phyloP scores from a whole-genome alignment of 805 yeast species.

The Brettanomyces sp. region DNA sequence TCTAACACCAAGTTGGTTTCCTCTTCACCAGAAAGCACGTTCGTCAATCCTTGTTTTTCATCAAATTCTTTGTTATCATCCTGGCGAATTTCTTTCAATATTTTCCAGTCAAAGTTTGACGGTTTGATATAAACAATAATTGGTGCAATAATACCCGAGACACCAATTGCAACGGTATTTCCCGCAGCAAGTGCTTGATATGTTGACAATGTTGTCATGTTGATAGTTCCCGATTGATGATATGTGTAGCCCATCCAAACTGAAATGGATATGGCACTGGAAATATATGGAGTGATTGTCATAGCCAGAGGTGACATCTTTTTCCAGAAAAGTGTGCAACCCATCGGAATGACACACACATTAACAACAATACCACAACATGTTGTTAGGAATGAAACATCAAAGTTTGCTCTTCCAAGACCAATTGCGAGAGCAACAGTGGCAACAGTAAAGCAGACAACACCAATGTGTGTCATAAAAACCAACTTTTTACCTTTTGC shows the following conservation, averaged over 20 bases:
- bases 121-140: slow-evolving; percentile 34
- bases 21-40: slow-evolving; percentile 21
- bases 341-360: slow-evolving; percentile 44
- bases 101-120: slow-evolving; percentile 42
- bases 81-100: slow-evolving; percentile 34
- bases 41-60: slow-evolving; percentile 20
- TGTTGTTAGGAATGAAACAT: slow-evolving; percentile 46
- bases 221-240: slow-evolving; percentile 16
- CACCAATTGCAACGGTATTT: slow-evolving; percentile 43
- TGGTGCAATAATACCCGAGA: slow-evolving; percentile 38
- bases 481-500: slow-evolving; percentile 41
- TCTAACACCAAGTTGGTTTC: slow-evolving; percentile 20
- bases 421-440: slow-evolving; percentile 45
- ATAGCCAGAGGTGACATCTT: slow-evolving; percentile 38
- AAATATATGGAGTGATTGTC: slow-evolving; percentile 32
- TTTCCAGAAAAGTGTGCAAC: slow-evolving; percentile 36
- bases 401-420: slow-evolving; percentile 39
- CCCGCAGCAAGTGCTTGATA: slow-evolving; percentile 50
- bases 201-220: slow-evolving; percentile 30
- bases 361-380: slow-evolving; percentile 44
- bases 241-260: slow-evolving; percentile 30
- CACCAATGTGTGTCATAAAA: slow-evolving; percentile 34
- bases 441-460: slow-evolving; percentile 32
- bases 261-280: slow-evolving; percentile 38
- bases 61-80: slow-evolving; percentile 31